These are phyloP conservation scores for Rutstroemia sydowiana DNA, from an alignment of 2,329 filamentous ascomycete genomes.

Conservation along the genomic window DNA sequence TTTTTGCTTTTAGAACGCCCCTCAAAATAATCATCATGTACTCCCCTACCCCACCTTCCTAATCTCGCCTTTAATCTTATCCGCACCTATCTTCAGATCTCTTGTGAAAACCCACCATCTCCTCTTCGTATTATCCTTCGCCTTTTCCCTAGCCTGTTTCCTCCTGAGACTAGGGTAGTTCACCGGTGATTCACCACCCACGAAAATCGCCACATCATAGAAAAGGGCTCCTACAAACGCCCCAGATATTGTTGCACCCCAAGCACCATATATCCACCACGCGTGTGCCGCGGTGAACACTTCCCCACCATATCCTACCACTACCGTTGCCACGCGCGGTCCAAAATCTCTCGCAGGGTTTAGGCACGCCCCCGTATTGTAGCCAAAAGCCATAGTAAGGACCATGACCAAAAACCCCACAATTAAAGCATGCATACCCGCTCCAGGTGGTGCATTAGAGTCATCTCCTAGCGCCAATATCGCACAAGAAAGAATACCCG, in stretches of 20 bases:
- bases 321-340: conserved; percentile 38
- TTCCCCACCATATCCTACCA: conserved; percentile 37
- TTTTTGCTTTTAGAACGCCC: too few species aligned
- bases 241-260: conserved; percentile 33
- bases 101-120: conserved; percentile 19
- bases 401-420: conserved; percentile 37
- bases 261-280: conserved; percentile 38
- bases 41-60: not conserved
- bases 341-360: conserved; percentile 45
- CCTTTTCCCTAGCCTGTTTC: conserved; percentile 28
- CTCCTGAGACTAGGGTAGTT: conserved; percentile 39
- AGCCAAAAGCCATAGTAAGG: conserved; percentile 35
- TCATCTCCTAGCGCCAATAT: conserved; percentile 40
- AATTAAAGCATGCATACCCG: conserved; percentile 44
- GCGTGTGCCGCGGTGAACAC: conserved; percentile 32
- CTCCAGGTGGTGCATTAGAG: conserved; percentile 39
- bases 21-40: too few species aligned
- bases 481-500: conserved; percentile 34
- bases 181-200: conserved; percentile 42
- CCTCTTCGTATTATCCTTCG: conserved; percentile 37
- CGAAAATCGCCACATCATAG: conserved; percentile 45
- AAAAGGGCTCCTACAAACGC: conserved; percentile 38
- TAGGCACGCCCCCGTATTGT: conserved; percentile 40
- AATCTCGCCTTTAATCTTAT: not conserved
- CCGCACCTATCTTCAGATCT: not conserved